A percentile compares a stretch with the other conserved stretches of the same genome.
Evolutionary conservation across 441 rosid genomes (phyloP).

Genomic region (Aleurites moluccanus): DNA sequence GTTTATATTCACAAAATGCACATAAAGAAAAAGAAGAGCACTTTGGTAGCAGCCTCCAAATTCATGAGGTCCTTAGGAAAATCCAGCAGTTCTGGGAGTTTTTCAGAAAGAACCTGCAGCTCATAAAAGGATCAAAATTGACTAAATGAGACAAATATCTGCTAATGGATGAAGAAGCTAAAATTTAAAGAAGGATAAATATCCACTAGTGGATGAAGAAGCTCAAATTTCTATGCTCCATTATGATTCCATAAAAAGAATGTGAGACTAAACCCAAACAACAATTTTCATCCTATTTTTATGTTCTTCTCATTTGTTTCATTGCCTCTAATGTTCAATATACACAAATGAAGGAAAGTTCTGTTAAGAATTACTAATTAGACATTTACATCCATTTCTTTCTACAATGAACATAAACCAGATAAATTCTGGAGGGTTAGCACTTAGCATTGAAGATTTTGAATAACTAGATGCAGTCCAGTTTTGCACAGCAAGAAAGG

Average conservation of each 20-base stretch:
- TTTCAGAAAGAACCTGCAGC: constrained; percentile 71
- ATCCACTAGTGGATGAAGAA: background rate
- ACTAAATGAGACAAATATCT: background rate
- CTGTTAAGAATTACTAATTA: background rate
- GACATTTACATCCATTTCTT: background rate
- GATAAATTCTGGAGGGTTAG: background rate
- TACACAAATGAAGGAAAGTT: background rate
- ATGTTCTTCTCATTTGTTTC: background rate
- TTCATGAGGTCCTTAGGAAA: constrained; percentile 62
- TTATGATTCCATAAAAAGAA: constrained; percentile 1
- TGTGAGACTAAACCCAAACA: background rate
- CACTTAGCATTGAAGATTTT: background rate
- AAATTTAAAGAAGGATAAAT: background rate
- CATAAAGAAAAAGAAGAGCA: constrained; percentile 24
- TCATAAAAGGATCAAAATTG: background rate
- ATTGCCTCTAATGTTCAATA: background rate
- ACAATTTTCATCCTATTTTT: background rate
- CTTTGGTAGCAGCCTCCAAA: constrained; percentile 82
- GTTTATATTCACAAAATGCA: background rate
- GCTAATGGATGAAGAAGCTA: background rate
- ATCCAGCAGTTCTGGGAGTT: constrained; percentile 74
- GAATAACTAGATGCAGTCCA: background rate
- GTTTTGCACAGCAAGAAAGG: constrained; percentile 6
- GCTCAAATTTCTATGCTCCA: background rate
- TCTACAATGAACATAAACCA: background rate